Base-by-base conservation (phyloP, 2,329 filamentous ascomycete genomes). In the Tolypocladium paradoxum region DNA sequence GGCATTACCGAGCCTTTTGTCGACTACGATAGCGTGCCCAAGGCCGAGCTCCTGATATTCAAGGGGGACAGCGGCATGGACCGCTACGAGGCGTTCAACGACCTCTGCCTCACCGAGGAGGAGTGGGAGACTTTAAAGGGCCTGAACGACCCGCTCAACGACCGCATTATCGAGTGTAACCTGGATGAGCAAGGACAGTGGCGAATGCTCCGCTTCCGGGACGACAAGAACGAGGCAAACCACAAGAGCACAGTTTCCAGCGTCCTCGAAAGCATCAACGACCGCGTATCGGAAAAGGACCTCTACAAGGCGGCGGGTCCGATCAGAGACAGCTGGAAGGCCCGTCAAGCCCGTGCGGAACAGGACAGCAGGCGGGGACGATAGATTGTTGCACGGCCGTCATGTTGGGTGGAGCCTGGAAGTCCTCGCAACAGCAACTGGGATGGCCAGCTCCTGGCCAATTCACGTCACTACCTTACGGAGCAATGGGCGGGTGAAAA, bases 161-260 rank as follows among this genome's bases (percentile, higher is more conserved):
- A 92, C 57, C 79, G 88, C 50, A 87, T 99, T 55, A 86, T 97
- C 52, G 93, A 99, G 71, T 96, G 90, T 66, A 90, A 83, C 64
- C 83, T 90, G 70, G 90, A 96, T 64, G 75, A 82, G 2, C 69
- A 84, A 54, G 81, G 81, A 20, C 76, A 84, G 24, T 99, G 93
- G 93, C 83, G 90, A 54, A 88, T 89, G 67, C 85, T 93, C 61
- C 84, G 91, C 33, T 92, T 96, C 69, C 81, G 93, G 51, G 91
- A 97, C 63, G 93, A 99, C 70, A 99, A 99, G 72, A 75, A 77
- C 31, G 87, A 96, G 60, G 90, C 88, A 0, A 99, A 99, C 64
- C 91, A 97, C 69, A 85, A 88, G 55, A 84, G 76, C 20, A 92
- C 88, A 0, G 89, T 96, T 1, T 76, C 84, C 29, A 95, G 87